Evolutionary conservation across 139 green algal genomes (phyloP).

Genomic region (Chlamydomonas urium): DNA sequence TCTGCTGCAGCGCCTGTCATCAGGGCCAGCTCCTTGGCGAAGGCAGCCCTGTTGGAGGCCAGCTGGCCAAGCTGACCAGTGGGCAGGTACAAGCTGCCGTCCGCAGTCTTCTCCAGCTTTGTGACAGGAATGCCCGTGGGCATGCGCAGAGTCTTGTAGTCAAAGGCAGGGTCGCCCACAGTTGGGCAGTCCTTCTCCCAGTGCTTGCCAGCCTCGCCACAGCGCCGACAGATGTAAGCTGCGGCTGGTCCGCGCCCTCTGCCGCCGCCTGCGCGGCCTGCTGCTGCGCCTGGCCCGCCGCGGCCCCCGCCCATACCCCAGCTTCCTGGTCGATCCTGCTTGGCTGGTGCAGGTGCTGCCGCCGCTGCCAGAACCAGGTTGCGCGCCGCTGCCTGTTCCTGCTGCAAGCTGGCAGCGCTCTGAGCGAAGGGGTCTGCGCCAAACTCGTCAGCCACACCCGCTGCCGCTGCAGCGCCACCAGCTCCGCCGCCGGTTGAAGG

Average conservation of each 20-base stretch:
- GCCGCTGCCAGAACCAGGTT: conserved; percentile 6
- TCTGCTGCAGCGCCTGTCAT: conserved; percentile 16
- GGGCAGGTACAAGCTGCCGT: conserved; percentile 32
- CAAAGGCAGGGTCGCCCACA: conserved; percentile 42
- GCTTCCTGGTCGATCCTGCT: conserved; percentile 15
- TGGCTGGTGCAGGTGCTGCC: conserved; percentile 4
- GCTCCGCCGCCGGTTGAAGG: not conserved
- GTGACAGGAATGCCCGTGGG: conserved; percentile 28
- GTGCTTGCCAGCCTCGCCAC: conserved; percentile 37
- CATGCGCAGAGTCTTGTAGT: conserved; percentile 13
- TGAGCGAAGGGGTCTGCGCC: conserved; percentile 40
- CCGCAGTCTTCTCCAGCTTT: conserved; percentile 30
- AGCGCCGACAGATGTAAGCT: conserved; percentile 48
- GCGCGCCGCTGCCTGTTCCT: conserved; percentile 14
- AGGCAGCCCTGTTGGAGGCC: conserved; percentile 23
- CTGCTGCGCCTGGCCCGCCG: conserved; percentile 22
- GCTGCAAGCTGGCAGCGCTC: conserved; percentile 6
- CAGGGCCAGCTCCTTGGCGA: conserved; percentile 21
- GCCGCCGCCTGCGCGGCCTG: conserved; percentile 14
- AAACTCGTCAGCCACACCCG: conserved; percentile 33
- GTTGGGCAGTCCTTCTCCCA: conserved; percentile 73
- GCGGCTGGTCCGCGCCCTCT: not conserved
- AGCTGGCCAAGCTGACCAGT: conserved; percentile 31
- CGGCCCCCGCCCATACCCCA: conserved; percentile 22
- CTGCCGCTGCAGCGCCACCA: not conserved